Base-by-base conservation (phyloP, 1,139 yeast species). In the Cylindricascospora bacillispora region DNA sequence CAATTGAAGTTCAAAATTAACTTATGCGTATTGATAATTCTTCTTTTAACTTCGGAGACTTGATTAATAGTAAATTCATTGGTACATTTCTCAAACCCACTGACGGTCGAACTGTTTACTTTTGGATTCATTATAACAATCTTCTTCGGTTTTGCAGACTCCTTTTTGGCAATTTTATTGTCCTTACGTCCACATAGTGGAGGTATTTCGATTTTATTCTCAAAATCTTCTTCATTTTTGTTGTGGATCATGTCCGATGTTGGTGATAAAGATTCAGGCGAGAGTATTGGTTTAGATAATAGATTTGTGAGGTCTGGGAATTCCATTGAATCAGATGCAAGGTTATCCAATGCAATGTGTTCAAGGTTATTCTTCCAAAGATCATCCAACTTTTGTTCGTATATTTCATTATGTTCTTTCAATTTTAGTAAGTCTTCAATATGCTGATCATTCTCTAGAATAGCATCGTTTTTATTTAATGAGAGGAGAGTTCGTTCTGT, bases 11-110 rank as follows among this genome's bases (percentile, higher is more conserved):
- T 51, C 14, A 49, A 30, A 32, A 50, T 30, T 26, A 52, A 27
- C 30, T 48, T 48, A 36, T 52, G 56, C 22, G 56, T 48, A 30
- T 43, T 49, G 24, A 51, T 47, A 15, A 52, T 49, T 31, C 56
- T 40, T 35, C 35, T 44, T 40, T 41, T 56, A 46, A 38, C 46
- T 28, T 43, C 52, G 10, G 47, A 33, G 11, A 43, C 41, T 28
- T 44, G 47, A 5, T 31, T 28, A 40, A 41, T 36, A 4, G 47
- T 41, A 22, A 35, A 42, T 25, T 43, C 45, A 15, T 39, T 38
- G 12, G 44, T n/a, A n/a, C n/a, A n/a, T n/a, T n/a, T n/a, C n/a
- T n/a, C n/a, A n/a, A n/a, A n/a, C n/a, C n/a, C n/a, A n/a, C n/a
- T n/a, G n/a, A n/a, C n/a, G n/a, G n/a, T n/a, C n/a, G n/a, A n/a